These are phyloP conservation scores for Atkinsonella texensis DNA, from an alignment of 2,329 filamentous ascomycete species.

Conservation along the genomic window DNA sequence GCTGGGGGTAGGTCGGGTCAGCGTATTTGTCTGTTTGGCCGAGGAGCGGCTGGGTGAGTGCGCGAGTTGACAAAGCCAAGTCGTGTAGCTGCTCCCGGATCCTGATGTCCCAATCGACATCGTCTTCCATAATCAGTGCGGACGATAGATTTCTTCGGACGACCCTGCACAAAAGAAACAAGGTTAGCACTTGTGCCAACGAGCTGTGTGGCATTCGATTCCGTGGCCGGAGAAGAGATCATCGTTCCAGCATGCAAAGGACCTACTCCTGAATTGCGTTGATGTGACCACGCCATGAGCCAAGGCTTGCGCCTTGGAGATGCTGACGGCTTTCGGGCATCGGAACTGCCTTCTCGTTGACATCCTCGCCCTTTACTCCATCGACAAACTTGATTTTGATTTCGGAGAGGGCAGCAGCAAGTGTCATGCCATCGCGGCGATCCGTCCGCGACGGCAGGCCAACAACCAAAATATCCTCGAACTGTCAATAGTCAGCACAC, in stretches of 20 bases:
- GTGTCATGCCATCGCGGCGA: conserved; percentile 35
- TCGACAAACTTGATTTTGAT: conserved; percentile 34
- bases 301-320: conserved; percentile 15
- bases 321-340: conserved; percentile 20
- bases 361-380: conserved; percentile 27
- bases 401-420: conserved; percentile 33
- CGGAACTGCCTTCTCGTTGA: conserved; percentile 26
- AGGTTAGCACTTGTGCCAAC: too few species aligned
- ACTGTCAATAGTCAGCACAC: conserved; percentile 21
- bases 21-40: conserved; percentile 10
- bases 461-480: conserved; percentile 39
- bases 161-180: conserved; percentile 17
- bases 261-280: conserved; percentile 21
- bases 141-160: conserved; percentile 32
- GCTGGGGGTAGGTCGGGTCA: conserved; percentile 14
- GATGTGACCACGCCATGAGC: conserved; percentile 29
- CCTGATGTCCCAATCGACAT: conserved; percentile 44
- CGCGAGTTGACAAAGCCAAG: conserved; percentile 25
- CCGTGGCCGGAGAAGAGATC: too few species aligned
- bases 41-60: conserved; percentile 20
- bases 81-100: conserved; percentile 34
- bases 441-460: conserved; percentile 38
- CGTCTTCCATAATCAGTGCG: conserved; percentile 43
- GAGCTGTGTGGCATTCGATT: too few species aligned
- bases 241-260: too few species aligned